Percentiles rank a stretch among this genome's conserved stretches.
These are phyloP conservation scores for Sporisorium reilianum DNA, from an alignment of 1,284 basidiomycete species.

Conservation along the genomic window DNA sequence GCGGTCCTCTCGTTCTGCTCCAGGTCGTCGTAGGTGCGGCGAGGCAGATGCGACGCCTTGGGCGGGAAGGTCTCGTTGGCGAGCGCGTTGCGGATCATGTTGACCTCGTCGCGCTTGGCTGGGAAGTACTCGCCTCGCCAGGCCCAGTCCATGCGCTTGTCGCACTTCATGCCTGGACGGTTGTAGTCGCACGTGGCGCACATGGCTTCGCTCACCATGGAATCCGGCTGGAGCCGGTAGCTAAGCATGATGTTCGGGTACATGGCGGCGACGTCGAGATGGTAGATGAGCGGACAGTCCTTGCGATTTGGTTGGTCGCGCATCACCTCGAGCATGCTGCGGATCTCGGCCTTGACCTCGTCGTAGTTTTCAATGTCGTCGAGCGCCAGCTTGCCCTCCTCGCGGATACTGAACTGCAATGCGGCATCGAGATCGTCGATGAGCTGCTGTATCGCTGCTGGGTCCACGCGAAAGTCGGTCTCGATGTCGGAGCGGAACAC, in stretches of 20 bases:
- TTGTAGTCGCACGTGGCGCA: slow-evolving; percentile 99
- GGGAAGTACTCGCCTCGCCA: slow-evolving; percentile 99
- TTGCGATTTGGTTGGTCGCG: slow-evolving; percentile 89
- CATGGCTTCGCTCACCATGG: slow-evolving; percentile 93
- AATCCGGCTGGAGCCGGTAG: slow-evolving; percentile 97
- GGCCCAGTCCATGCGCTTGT: slow-evolving; percentile 94
- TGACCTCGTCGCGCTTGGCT: slow-evolving; percentile 95
- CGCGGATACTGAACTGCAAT: slow-evolving; percentile 86
- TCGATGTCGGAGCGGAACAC: slow-evolving; percentile 97
- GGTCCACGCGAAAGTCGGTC: slow-evolving; percentile 94
- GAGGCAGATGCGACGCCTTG: slow-evolving; percentile 79
- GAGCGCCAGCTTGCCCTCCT: slow-evolving; percentile 85
- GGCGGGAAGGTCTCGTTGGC: slow-evolving; percentile 94
- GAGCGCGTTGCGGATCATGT: slow-evolving; percentile 98
- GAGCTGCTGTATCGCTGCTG: slow-evolving; percentile 87
- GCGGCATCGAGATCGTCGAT: slow-evolving; percentile 95
- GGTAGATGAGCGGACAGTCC: slow-evolving; percentile 96
- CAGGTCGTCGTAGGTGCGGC: slow-evolving; percentile 86
- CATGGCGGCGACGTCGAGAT: slow-evolving; percentile 99
- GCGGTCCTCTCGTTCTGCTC: slow-evolving; percentile 88
- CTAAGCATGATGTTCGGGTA: slow-evolving; percentile 99
- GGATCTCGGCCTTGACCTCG: slow-evolving; percentile 86
- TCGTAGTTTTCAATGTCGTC: slow-evolving; percentile 95
- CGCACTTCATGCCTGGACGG: slow-evolving; percentile 93
- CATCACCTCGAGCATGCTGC: slow-evolving; percentile 83